Percentiles rank a stretch among this genome's conserved stretches.
phyloP scores from a whole-genome alignment of 2,329 filamentous ascomycete genomes.

The Leptodontidium sp. region DNA sequence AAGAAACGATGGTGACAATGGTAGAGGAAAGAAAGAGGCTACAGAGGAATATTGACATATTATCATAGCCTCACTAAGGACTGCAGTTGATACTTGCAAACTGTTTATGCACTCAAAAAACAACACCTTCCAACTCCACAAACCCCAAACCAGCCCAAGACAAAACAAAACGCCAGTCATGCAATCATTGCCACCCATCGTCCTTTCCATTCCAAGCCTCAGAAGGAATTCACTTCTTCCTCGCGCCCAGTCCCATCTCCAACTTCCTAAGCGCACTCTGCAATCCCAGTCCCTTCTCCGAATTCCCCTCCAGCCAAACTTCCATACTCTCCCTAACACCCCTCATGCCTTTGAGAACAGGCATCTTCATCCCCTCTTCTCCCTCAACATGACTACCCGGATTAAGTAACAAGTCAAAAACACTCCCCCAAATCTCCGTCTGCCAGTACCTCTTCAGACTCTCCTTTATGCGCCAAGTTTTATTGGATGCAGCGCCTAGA shows the following conservation, averaged over 20 bases:
- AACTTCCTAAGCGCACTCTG: conserved; percentile 73
- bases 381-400: conserved; percentile 70
- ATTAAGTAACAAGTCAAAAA: conserved; percentile 88
- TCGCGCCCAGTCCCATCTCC: conserved; percentile 49
- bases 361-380: conserved; percentile 75
- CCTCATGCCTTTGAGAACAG: conserved; percentile 75
- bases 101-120: too few species aligned
- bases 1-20: too few species aligned
- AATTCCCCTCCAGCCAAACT: conserved; percentile 79
- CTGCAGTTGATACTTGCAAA: too few species aligned
- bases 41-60: too few species aligned
- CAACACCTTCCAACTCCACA: too few species aligned
- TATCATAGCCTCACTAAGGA: too few species aligned
- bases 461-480: conserved; percentile 83
- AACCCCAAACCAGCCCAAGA: background rate
- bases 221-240: conserved; percentile 33
- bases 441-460: conserved; percentile 96
- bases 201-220: background rate
- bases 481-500: conserved; percentile 61
- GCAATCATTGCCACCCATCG: conserved; percentile 14
- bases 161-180: conserved; percentile 12
- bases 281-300: conserved; percentile 80
- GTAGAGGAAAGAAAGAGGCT: too few species aligned
- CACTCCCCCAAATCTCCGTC: conserved; percentile 84
- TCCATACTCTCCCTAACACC: conserved; percentile 82